phyloP scores from a whole-genome alignment of 2,329 filamentous ascomycete species.

The Calonectria ilicicola region DNA sequence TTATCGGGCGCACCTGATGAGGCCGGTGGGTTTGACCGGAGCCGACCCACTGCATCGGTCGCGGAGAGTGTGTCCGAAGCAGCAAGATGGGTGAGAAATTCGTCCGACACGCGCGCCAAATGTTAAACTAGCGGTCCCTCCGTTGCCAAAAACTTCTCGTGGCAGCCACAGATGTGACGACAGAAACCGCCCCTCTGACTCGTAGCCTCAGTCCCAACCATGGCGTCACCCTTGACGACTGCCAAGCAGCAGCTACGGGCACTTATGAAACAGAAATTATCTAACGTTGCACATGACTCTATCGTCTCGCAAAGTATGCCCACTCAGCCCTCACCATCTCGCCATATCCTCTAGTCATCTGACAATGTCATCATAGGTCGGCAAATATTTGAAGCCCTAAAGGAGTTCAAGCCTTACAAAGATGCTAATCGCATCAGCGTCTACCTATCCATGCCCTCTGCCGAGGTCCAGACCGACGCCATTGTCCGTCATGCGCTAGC shows the following conservation, averaged over 20 bases:
- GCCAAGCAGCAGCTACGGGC: slow-evolving; percentile 83
- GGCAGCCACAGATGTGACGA: slow-evolving; percentile 20
- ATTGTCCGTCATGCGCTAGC: slow-evolving; percentile 86
- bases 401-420: slow-evolving; percentile 78
- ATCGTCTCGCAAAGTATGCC: slow-evolving; percentile 77
- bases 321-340: slow-evolving; percentile 11
- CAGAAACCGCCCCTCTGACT: neutral
- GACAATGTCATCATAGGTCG: slow-evolving; percentile 63
- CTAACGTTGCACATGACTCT: slow-evolving; percentile 70
- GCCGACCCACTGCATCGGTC: slow-evolving; percentile 29
- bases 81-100: slow-evolving; percentile 20
- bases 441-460: slow-evolving; percentile 92
- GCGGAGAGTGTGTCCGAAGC: slow-evolving; percentile 11
- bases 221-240: slow-evolving; percentile 67
- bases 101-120: slow-evolving; percentile 6
- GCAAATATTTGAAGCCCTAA: slow-evolving; percentile 72
- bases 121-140: slow-evolving; percentile 13
- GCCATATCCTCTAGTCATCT: slow-evolving; percentile 24
- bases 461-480: slow-evolving; percentile 85
- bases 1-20: slow-evolving; percentile 27
- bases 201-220: slow-evolving; percentile 45
- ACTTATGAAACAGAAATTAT: slow-evolving; percentile 76
- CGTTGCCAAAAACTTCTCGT: slow-evolving; percentile 10
- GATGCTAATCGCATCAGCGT: slow-evolving; percentile 82
- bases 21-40: slow-evolving; percentile 31